Percentiles rank a stretch among this genome's conserved stretches.
These are phyloP conservation scores for Ophiosphaerella herpotricha DNA, from an alignment of 2,329 filamentous ascomycete species.

Conservation along the genomic window DNA sequence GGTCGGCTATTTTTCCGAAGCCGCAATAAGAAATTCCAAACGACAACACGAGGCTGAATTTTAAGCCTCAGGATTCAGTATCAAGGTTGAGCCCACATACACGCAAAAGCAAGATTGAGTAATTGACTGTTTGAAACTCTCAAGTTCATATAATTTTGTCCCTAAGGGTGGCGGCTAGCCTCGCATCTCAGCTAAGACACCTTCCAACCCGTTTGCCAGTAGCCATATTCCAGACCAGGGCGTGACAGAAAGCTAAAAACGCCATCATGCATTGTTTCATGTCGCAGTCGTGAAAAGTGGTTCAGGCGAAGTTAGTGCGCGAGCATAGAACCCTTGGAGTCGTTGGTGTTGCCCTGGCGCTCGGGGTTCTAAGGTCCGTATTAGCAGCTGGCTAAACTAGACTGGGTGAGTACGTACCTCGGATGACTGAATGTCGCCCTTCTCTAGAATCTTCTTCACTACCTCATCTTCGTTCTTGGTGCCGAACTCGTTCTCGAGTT, in stretches of 20 bases:
- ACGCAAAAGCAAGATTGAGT: no score
- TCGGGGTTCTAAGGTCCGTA: slow-evolving; percentile 40
- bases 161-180: slow-evolving; percentile 13
- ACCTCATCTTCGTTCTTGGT: slow-evolving; percentile 78
- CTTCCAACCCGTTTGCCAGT: slow-evolving; percentile 11
- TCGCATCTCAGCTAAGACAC: slow-evolving; percentile 23
- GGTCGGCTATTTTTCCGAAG: no score
- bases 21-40: no score
- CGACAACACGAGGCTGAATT: no score
- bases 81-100: background rate
- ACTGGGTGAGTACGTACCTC: slow-evolving; percentile 23
- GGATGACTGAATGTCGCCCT: slow-evolving; percentile 59
- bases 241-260: slow-evolving; percentile 5
- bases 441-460: slow-evolving; percentile 79
- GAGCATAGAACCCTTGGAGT: slow-evolving; percentile 43
- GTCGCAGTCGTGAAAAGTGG: slow-evolving; percentile 15
- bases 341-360: slow-evolving; percentile 51
- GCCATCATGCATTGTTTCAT: slow-evolving; percentile 20
- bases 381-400: slow-evolving; percentile 7
- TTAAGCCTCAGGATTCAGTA: background rate
- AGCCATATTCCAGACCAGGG: slow-evolving; percentile 13
- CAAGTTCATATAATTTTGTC: background rate
- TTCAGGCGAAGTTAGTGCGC: slow-evolving; percentile 30
- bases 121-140: no score
- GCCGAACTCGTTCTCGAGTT: slow-evolving; percentile 85